A percentile compares a stretch with the other conserved stretches of the same genome.
phyloP scores from a whole-genome alignment of 257 asterid genomes.

The Haberlea rhodopensis region DNA sequence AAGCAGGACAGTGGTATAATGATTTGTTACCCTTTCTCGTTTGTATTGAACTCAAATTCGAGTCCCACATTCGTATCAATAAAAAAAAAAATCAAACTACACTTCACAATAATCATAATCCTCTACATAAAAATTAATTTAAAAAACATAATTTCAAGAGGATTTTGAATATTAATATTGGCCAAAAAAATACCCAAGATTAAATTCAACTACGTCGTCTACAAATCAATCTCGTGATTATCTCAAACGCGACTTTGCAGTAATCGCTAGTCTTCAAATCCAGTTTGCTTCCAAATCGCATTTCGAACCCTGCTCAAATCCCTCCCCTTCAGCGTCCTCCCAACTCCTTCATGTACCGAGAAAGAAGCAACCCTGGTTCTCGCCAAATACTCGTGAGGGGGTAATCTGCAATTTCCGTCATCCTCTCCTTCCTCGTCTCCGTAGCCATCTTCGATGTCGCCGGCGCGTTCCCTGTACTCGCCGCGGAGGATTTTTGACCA shows the following conservation, averaged over 20 bases:
- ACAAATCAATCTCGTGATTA: not conserved
- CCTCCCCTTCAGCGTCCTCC: slow-evolving; percentile 90
- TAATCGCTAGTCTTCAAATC: slow-evolving; percentile 58
- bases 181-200: not conserved
- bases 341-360: slow-evolving; percentile 81
- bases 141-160: not conserved
- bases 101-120: too few relatives aligned
- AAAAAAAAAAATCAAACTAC: not conserved
- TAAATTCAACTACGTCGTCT: not conserved
- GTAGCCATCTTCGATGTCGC: too few relatives aligned
- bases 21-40: too few relatives aligned
- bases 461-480: slow-evolving; percentile 41
- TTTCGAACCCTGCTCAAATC: slow-evolving; percentile 83
- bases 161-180: not conserved
- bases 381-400: slow-evolving; percentile 91
- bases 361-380: slow-evolving; percentile 66
- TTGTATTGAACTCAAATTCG: too few relatives aligned
- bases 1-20: too few relatives aligned
- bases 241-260: too few relatives aligned
- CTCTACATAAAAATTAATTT: not conserved
- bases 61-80: too few relatives aligned
- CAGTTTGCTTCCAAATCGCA: slow-evolving; percentile 85
- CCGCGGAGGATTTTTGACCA: slow-evolving; percentile 68
- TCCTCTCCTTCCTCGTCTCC: slow-evolving; percentile 29
- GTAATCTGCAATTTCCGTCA: slow-evolving; percentile 40